Evolutionary conservation across 306 rosid genomes (phyloP).

Genomic region (Lathyrus aphaca): DNA sequence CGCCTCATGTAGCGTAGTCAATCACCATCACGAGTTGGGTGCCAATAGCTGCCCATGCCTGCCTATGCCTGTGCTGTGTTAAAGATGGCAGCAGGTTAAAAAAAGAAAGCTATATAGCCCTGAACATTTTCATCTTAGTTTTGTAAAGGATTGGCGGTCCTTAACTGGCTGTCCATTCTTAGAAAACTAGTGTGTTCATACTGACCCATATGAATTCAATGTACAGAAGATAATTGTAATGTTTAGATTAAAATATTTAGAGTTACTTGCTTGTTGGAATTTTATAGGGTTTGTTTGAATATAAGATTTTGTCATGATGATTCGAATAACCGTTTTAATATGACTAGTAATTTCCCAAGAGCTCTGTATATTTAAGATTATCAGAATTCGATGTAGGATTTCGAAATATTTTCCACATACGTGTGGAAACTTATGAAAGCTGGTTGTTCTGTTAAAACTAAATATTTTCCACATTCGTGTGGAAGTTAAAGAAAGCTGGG

Average conservation of each 20-base stretch:
- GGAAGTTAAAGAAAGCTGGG: too few relatives aligned
- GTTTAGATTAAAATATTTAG: not conserved
- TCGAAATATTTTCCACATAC: too few relatives aligned
- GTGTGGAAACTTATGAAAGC: too few relatives aligned
- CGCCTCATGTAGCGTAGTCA: not conserved
- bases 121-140: not conserved
- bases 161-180: not conserved
- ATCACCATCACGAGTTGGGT: not conserved
- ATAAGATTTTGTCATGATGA: too few relatives aligned
- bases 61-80: not conserved
- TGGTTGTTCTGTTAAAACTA: too few relatives aligned
- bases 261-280: not conserved
- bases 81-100: not conserved
- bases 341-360: too few relatives aligned
- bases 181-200: not conserved
- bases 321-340: too few relatives aligned
- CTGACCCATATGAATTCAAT: not conserved
- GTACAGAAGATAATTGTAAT: not conserved
- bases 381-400: too few relatives aligned
- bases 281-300: not conserved
- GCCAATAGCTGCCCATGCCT: too few relatives aligned
- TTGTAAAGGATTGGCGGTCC: not conserved
- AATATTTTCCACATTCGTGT: too few relatives aligned
- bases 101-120: not conserved
- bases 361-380: too few relatives aligned